phyloP scores from a whole-genome alignment of 129 eudicot genomes.

The Tanacetum coccineum region DNA sequence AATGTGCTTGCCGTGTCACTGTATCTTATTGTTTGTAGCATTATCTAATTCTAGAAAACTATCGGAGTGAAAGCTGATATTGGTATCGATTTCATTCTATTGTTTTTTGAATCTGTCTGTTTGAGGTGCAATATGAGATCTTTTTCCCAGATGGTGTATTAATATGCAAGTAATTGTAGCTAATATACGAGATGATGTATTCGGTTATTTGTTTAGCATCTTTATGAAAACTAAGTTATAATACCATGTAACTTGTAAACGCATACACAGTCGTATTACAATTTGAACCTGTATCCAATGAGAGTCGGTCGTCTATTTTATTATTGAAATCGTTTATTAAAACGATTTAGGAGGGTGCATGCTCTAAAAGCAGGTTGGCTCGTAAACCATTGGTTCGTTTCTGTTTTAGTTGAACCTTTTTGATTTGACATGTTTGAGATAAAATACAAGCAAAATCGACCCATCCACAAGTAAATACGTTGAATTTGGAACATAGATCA shows the following conservation, averaged over 20 bases:
- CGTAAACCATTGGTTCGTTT: background rate
- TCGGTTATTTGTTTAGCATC: too few species aligned
- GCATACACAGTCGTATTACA: background rate
- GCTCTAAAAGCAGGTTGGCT: background rate
- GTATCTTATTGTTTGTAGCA: conserved; percentile 28
- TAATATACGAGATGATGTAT: too few species aligned
- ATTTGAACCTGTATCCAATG: background rate
- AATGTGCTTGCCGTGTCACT: conserved; percentile 9
- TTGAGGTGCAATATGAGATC: conserved; percentile 10
- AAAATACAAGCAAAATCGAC: background rate
- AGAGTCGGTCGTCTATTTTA: background rate
- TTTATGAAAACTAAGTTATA: too few species aligned
- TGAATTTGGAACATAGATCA: background rate
- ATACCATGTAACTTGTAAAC: background rate
- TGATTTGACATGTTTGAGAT: background rate
- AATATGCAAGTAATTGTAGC: too few species aligned
- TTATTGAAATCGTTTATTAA: background rate
- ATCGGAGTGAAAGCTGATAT: conserved; percentile 27
- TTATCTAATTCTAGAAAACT: conserved; percentile 21
- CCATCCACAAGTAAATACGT: background rate
- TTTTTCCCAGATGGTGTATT: background rate
- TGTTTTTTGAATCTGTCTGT: conserved; percentile 11
- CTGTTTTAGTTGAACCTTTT: background rate
- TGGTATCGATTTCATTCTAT: conserved; percentile 20
- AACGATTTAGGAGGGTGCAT: background rate